phyloP scores from a whole-genome alignment of 805 yeast species.

The Metschnikowia colocasiae region DNA sequence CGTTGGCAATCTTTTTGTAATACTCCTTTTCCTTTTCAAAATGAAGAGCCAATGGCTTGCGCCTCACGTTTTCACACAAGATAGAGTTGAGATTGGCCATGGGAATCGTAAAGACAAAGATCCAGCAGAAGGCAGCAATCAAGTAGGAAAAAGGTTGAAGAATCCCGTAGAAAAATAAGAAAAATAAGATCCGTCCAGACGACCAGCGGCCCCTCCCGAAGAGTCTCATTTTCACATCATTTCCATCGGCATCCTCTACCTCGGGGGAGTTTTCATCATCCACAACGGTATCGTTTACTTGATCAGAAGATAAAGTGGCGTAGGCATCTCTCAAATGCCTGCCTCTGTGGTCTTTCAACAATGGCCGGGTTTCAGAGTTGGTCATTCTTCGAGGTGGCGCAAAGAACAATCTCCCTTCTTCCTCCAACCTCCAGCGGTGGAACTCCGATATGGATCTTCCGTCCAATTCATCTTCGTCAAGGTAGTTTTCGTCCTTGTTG shows the following conservation, averaged over 20 bases:
- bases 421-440: slow-evolving; percentile 78
- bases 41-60: slow-evolving; percentile 87
- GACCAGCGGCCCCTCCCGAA: slow-evolving; percentile 96
- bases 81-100: slow-evolving; percentile 78
- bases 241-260: slow-evolving; percentile 16
- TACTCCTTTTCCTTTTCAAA: slow-evolving; percentile 58
- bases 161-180: slow-evolving; percentile 60
- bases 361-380: slow-evolving; percentile 32
- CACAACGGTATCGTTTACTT: slow-evolving; percentile 15
- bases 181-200: slow-evolving; percentile 74
- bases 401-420: slow-evolving; percentile 75
- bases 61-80: slow-evolving; percentile 70
- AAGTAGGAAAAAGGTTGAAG: slow-evolving; percentile 63
- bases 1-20: slow-evolving; percentile 28
- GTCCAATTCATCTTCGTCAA: slow-evolving; percentile 82
- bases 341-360: slow-evolving; percentile 42
- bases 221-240: slow-evolving; percentile 48
- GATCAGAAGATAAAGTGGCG: slow-evolving; percentile 24
- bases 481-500: slow-evolving; percentile 71
- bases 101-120: slow-evolving; percentile 84
- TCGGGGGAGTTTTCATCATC: slow-evolving; percentile 17
- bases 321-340: slow-evolving; percentile 38
- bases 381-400: slow-evolving; percentile 56
- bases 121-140: slow-evolving; percentile 67
- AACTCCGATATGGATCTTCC: slow-evolving; percentile 85